phyloP scores from a whole-genome alignment of 495 filamentous ascomycete species.

The Bacidia gigantensis region DNA sequence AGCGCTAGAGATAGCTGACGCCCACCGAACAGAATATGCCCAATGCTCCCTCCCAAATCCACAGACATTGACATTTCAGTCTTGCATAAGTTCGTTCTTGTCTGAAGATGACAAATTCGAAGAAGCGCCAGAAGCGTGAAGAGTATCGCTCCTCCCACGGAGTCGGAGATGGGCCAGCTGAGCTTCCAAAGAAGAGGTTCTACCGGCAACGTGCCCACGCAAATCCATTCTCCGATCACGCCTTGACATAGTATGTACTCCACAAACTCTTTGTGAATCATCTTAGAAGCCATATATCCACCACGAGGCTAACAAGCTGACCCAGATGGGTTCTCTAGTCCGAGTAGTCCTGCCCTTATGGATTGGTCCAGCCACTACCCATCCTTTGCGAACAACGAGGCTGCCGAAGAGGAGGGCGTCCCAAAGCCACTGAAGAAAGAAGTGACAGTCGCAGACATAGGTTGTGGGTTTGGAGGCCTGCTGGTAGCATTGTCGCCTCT shows the following conservation, averaged over 20 bases:
- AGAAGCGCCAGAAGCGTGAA: constrained; percentile 61
- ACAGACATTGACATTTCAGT: too few relatives aligned
- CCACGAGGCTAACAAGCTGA: constrained; percentile 1
- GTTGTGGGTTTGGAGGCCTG: constrained; percentile 88
- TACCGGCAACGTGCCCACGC: constrained; percentile 94
- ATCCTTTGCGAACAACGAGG: constrained; percentile 39
- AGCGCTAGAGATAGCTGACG: too few relatives aligned
- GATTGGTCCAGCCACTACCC: constrained; percentile 82
- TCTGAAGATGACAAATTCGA: constrained; percentile 32
- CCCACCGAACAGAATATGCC: too few relatives aligned
- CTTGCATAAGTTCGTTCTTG: too few relatives aligned
- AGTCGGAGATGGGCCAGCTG: constrained; percentile 26
- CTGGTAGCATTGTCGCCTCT: constrained; percentile 71
- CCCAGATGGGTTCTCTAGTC: constrained; percentile 37
- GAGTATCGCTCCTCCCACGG: constrained; percentile 46
- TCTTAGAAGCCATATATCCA: background rate
- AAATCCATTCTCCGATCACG: constrained; percentile 93
- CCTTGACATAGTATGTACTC: constrained; percentile 63
- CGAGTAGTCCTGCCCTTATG: constrained; percentile 69
- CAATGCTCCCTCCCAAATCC: too few relatives aligned
- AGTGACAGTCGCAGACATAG: constrained; percentile 92
- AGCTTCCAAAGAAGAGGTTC: constrained; percentile 81
- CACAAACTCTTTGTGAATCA: background rate
- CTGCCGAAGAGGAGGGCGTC: constrained; percentile 10
- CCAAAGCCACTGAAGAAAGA: constrained; percentile 40